Evolutionary conservation across 2,329 filamentous ascomycete species (phyloP).

Genomic region (Thielaviopsis musarum): DNA sequence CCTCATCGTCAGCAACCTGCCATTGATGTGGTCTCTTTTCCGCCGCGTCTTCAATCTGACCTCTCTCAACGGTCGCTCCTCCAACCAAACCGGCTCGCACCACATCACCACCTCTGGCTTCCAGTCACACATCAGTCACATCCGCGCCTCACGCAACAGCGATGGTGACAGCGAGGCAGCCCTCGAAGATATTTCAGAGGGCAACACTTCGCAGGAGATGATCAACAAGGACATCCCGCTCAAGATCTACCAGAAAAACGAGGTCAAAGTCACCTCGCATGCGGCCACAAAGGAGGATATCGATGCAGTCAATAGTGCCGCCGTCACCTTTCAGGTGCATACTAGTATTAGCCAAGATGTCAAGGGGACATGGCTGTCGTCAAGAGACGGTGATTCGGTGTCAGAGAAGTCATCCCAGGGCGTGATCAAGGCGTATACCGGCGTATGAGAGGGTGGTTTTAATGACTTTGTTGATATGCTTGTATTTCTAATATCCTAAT

Average conservation of each 20-base stretch:
- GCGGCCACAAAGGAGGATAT: background rate
- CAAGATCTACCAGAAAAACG: conserved; percentile 14
- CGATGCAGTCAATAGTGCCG: background rate
- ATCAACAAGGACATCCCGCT: conserved; percentile 15
- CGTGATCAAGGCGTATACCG: background rate
- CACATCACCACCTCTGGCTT: conserved; percentile 13
- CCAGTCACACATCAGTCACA: conserved; percentile 16
- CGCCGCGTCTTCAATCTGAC: conserved; percentile 20
- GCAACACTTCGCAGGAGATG: too few relatives aligned
- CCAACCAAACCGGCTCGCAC: conserved; percentile 17
- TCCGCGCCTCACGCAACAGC: conserved; percentile 12
- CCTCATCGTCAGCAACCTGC: conserved; percentile 27
- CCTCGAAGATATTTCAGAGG: too few relatives aligned
- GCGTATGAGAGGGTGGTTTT: too few relatives aligned
- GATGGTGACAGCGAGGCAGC: conserved; percentile 2
- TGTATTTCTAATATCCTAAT: background rate
- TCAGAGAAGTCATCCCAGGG: background rate
- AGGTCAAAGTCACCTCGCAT: conserved; percentile 2
- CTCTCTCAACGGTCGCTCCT: conserved; percentile 19
- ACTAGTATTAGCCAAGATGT: background rate
- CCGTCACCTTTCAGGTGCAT: background rate
- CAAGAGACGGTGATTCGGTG: background rate
- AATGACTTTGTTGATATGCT: background rate
- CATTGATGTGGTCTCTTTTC: conserved; percentile 25
- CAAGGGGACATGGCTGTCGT: background rate